Evolutionary conservation across 306 rosid species (phyloP), one percentile per base, ranked within the genome.

Genomic region (Adenanthera pavonina): DNA sequence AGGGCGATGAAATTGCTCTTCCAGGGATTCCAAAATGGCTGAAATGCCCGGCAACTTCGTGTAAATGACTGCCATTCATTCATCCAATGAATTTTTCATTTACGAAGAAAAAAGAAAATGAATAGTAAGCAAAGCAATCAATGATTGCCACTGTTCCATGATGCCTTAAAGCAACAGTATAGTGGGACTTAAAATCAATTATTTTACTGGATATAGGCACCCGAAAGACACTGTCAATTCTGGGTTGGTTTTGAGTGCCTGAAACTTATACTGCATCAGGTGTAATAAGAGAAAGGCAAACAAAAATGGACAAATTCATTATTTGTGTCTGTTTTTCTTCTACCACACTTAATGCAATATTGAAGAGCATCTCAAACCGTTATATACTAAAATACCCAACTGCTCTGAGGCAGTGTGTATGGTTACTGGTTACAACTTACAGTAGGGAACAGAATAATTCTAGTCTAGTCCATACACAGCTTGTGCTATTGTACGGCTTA

Each of bases 1-100:
- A 82, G 85, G 87, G 78, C 41, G 81, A 86, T 81, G 89, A 85
- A 83, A 72, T 85, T 89, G 87, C 87, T 81, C 91, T 89, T 91
- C 89, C 90, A 87, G 75, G 87, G 84, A 85, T 86, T 82, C 74
- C 61, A 86, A 79, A 86, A 89, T 86, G 89, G 84, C 84, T 86
- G 85, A 77, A 71, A 84, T 86, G 90, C 86, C 89, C 87, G 65
- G 38, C 48, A 69, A 71, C 66, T 84, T 84, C 82, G 41, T 41
- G 40, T 69, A 74, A 83, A 79, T 83, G 88, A 77, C 85, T 77
- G 33, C 56, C 75, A 19, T 78, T 70, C 75, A 16, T 78, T 65
- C 67, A n/a, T 76, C 38, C 60, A 20, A 67, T 69, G 47, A 68
- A 72, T 44, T 30, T 56, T 68, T 81, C 41, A 30, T 65, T 56